Conservation (phyloP, 495 filamentous ascomycete species). For the Podospora sp. region DNA sequence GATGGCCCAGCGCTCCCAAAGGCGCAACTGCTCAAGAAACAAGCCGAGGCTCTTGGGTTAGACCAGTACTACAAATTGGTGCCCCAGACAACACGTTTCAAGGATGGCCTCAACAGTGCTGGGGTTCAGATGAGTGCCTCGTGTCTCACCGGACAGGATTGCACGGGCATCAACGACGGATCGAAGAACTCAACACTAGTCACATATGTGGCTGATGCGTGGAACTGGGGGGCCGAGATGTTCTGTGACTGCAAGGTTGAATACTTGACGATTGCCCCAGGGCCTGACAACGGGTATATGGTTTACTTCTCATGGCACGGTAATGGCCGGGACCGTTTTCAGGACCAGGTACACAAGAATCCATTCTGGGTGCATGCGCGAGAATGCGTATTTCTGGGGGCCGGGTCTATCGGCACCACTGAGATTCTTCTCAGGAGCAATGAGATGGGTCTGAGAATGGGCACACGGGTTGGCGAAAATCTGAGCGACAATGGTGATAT, state of each 20-base stretch:
- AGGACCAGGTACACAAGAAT: too few relatives aligned
- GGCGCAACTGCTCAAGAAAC: constrained; percentile 57
- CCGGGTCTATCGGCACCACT: too few relatives aligned
- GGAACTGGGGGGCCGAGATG: constrained; percentile 75
- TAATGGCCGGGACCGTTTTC: too few relatives aligned
- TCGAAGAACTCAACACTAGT: constrained; percentile 67
- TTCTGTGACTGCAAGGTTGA: constrained; percentile 70
- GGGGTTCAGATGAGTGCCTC: constrained; percentile 65
- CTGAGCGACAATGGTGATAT: too few relatives aligned
- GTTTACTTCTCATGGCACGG: too few relatives aligned
- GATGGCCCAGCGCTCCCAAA: constrained; percentile 59
- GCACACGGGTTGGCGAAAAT: too few relatives aligned
- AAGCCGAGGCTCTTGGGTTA: constrained; percentile 54
- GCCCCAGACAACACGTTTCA: constrained; percentile 64
- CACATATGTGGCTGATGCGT: constrained; percentile 69
- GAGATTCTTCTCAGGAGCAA: too few relatives aligned
- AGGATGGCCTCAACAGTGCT: constrained; percentile 59
- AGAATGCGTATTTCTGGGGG: too few relatives aligned
- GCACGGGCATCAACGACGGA: constrained; percentile 67
- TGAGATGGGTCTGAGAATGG: too few relatives aligned
- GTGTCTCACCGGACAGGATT: constrained; percentile 61
- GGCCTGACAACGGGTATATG: too few relatives aligned
- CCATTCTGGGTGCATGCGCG: too few relatives aligned
- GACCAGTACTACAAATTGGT: constrained; percentile 59
- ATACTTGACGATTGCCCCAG: too few relatives aligned